Conservation (phyloP, 371 early-diverging fungal species). For the Amoeboaphelidium protococcarum region DNA sequence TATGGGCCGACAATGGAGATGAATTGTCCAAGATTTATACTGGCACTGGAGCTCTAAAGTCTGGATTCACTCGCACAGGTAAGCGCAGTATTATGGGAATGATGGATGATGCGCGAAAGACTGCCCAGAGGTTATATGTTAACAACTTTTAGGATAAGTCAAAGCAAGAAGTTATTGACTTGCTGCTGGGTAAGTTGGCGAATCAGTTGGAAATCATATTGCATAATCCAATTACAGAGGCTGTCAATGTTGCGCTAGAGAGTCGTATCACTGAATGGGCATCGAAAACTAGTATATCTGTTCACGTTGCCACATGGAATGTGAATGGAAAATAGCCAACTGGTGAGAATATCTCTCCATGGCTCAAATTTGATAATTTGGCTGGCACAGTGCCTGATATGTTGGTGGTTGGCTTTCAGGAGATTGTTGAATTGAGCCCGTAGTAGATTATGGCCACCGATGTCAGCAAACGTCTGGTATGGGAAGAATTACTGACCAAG, state of each 20-base stretch:
- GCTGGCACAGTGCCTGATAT: conserved; percentile 36
- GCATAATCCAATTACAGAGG: conserved; percentile 14
- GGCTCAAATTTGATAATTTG: conserved; percentile 18
- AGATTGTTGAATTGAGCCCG: conserved; percentile 70
- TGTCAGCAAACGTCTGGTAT: conserved; percentile 17
- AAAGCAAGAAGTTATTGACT: conserved; percentile 70
- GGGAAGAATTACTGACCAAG: conserved; percentile 8
- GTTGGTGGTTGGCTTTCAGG: conserved; percentile 68
- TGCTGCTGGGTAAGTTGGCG: conserved; percentile 29
- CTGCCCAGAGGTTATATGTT: conserved; percentile 66
- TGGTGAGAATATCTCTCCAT: conserved; percentile 30
- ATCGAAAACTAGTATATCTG: conserved; percentile 18
- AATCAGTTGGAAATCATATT: conserved; percentile 1
- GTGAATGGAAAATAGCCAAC: conserved; percentile 47
- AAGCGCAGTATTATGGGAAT: conserved; percentile 43
- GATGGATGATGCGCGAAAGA: conserved; percentile 60
- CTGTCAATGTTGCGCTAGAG: conserved; percentile 13
- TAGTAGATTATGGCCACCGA: conserved; percentile 55
- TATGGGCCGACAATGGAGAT: conserved; percentile 96
- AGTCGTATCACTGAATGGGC: conserved; percentile 7
- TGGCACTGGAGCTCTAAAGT: conserved; percentile 91
- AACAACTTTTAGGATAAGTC: conserved; percentile 73
- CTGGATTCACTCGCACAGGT: conserved; percentile 65
- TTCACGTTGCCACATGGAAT: conserved; percentile 67
- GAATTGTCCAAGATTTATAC: conserved; percentile 73